Evolutionary conservation across 2,329 filamentous ascomycete genomes (phyloP), one percentile per base, ranked within the genome.

Genomic region (Tolypocladium endophyticum): DNA sequence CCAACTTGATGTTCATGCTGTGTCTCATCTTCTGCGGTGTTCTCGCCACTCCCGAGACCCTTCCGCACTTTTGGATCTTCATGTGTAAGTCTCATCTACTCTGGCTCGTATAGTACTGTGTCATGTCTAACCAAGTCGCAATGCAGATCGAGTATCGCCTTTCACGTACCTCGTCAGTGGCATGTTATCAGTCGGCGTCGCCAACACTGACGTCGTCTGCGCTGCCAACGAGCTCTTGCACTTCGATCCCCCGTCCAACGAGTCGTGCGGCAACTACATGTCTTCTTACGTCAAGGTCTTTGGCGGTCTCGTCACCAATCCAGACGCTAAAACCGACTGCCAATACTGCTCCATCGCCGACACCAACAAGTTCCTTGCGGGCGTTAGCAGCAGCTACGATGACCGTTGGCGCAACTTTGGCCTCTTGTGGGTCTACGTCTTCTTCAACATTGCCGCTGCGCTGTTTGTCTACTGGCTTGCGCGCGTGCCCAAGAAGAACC

Each of bases 41-140:
- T 56, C 81, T 95, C 62, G 85, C 86, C 35, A 76, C 77, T 7
- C 87, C 87, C 0, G 72, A 75, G 3, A 72, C 74, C 2, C 80
- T 93, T 39, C 88, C 89, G 0, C 76, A 82, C 7, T 92, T 92
- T 79, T 93, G 89, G 88, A 86, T 87, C 66, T 91, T 91, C 78
- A 89, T 92, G 86, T 64, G 62, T 64, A 59, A 60, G 62, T 56
- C 3, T 28, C 7, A 43, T 28, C 20, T 23, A 33, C 11, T 2
- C 18, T 3, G 2, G 45, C 45, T 20, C 45, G 4, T 6, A 25
- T 4, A 3, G n/a, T 14, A 50, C 8, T 9, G 16, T 8, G 9
- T 7, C 18, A 18, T 52, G 4, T 2, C 28, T 52, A 20, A 52
- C 18, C 18, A 33, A 12, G 23, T 9, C 18, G 20, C 45, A 47